Base-by-base conservation (phyloP, 2,329 filamentous ascomycete species). In the Verticillium nonalfalfae region DNA sequence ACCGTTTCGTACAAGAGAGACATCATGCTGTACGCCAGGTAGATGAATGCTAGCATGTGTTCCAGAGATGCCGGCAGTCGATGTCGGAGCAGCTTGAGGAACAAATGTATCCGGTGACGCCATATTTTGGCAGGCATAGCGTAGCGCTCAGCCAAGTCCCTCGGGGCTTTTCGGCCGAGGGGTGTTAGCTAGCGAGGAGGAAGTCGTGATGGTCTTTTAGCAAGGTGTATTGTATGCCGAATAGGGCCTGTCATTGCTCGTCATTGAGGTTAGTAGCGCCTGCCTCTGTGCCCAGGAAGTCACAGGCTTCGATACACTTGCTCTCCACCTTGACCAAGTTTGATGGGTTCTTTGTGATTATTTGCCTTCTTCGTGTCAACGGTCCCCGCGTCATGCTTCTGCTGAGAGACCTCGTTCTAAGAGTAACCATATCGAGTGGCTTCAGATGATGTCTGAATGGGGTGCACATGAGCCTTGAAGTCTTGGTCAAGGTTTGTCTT, bases 101-200 rank as follows among this genome's bases (percentile, higher is more conserved):
- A 95, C 0, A 86, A 88, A 70, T 96, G 92, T 3, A 98, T 97
- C 0, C 91, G 94, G 67, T 96, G 91, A 0, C 91, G 83, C 95
- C 94, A 98, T 90, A 98, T 95, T 0, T 93, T 80, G 0, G 91
- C 92, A 0, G 94, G 93, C 91, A 98, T 97, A 0, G 87, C 87
- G 67, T 97, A 97, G 64, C 95, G 95, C 0, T 83, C 82, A 0
- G 93, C 89, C 0, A 97, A 74, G 0, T 85, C 79, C 3, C 84
- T 81, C 0, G 98, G 72, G 0, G 88, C 85, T 0, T 81, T 80
- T 83, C 90, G 0, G 92, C 91, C 0, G 88, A 89, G 0, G 92
- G 93, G 69, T 98, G 93, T 66, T 97, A 93, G 0, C 86, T 90
- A 0, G 93, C 93, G 1, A 97, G 78, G 62, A 97, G 93, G 68